A percentile compares a stretch with the other conserved stretches of the same genome.
These are phyloP conservation scores for Cardiospermum halicacabum DNA, from an alignment of 345 rosid species.

Conservation along the genomic window DNA sequence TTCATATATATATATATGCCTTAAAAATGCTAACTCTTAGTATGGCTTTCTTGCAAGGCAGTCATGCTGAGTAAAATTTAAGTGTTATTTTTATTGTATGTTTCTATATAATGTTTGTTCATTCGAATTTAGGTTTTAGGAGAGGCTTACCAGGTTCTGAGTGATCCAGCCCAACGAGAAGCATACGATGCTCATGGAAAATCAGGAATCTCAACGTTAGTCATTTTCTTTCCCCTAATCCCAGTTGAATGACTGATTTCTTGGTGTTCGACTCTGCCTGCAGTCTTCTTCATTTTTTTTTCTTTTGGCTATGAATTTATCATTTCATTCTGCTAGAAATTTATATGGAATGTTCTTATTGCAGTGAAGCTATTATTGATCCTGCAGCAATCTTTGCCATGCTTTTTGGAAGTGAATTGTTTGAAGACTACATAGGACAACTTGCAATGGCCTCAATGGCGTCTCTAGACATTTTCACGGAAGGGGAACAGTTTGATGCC, in stretches of 20 bases:
- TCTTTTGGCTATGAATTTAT: constrained; percentile 9
- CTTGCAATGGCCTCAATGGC: constrained; percentile 99
- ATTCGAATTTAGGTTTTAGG: constrained; percentile 62
- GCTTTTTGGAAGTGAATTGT: constrained; percentile 99
- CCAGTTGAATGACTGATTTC: constrained; percentile 13
- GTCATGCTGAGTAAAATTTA: background rate
- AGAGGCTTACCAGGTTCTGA: constrained; percentile 95
- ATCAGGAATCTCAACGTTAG: constrained; percentile 93
- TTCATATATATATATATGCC: background rate
- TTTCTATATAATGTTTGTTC: constrained; percentile 9
- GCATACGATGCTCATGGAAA: constrained; percentile 92
- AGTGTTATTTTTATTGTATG: background rate
- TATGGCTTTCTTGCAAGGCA: background rate
- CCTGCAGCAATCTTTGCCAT: constrained; percentile 95
- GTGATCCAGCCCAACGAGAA: constrained; percentile 86
- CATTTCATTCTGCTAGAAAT: constrained; percentile 11
- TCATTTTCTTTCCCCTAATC: constrained; percentile 31
- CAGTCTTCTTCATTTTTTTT: constrained; percentile 3
- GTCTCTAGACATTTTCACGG: constrained; percentile 79
- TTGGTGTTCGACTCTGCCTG: constrained; percentile 12
- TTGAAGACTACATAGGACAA: constrained; percentile 91
- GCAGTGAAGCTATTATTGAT: constrained; percentile 86
- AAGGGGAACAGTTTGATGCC: constrained; percentile 79
- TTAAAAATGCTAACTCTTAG: background rate
- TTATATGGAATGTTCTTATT: constrained; percentile 18